Evolutionary conservation across 2,329 filamentous ascomycete species (phyloP).

Genomic region (Ceratocystis papillata): DNA sequence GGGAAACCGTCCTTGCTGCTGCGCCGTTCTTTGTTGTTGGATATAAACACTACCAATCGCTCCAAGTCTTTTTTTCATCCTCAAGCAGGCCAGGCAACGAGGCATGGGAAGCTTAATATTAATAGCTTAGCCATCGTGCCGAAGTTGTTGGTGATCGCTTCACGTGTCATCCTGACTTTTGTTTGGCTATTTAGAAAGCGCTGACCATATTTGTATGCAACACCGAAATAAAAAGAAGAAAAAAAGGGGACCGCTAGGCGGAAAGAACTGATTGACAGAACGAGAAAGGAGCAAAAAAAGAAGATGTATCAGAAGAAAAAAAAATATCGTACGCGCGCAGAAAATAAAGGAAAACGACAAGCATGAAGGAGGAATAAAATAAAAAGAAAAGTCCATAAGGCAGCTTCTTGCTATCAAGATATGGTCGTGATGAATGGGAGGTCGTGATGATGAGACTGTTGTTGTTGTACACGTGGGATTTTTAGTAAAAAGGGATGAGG

Average conservation of each 20-base stretch:
- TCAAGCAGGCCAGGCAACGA: not conserved
- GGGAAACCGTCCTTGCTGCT: slow-evolving; percentile 16
- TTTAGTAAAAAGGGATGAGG: not conserved
- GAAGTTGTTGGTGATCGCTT: not conserved
- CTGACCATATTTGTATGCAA: not conserved
- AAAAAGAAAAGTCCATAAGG: slow-evolving; percentile 2
- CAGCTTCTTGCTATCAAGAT: slow-evolving; percentile 8
- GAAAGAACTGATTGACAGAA: not conserved
- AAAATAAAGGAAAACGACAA: slow-evolving; percentile 19
- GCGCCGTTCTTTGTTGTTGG: slow-evolving; percentile 4
- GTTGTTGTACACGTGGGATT: slow-evolving; percentile 10
- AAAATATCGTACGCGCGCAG: slow-evolving; percentile 5
- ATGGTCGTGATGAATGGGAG: slow-evolving; percentile 7
- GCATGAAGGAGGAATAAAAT: slow-evolving; percentile 1
- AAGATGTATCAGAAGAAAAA: slow-evolving; percentile 12
- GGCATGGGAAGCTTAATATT: not conserved
- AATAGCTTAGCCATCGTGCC: not conserved
- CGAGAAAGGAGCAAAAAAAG: slow-evolving; percentile 10
- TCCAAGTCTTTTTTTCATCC: not conserved
- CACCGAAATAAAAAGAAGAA: not conserved
- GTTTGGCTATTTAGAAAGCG: slow-evolving; percentile 2
- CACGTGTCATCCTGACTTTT: not conserved
- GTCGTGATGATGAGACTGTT: slow-evolving; percentile 15
- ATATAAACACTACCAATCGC: not conserved
- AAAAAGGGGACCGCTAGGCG: not conserved